Percentiles rank a stretch among this genome's conserved stretches.
These are phyloP conservation scores for Vicia faba DNA, from an alignment of 306 rosid species.

Conservation along the genomic window DNA sequence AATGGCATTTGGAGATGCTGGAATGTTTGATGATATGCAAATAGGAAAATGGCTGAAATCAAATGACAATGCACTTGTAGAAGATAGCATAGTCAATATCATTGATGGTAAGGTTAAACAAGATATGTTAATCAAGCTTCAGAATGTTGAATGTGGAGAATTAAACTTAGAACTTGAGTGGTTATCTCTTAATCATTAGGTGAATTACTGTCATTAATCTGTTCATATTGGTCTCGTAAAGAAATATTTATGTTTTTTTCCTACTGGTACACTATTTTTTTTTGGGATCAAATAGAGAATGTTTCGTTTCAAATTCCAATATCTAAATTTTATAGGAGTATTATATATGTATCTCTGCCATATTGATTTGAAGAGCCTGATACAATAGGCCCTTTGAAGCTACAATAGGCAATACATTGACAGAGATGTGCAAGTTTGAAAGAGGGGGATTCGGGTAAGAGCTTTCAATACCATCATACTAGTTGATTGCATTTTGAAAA, in stretches of 20 bases:
- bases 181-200: slow-evolving; percentile 78
- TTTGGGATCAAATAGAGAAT: too few relatives aligned
- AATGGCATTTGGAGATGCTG: slow-evolving; percentile 84
- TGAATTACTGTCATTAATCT: slow-evolving; percentile 29
- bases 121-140: slow-evolving; percentile 69
- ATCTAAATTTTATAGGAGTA: too few relatives aligned
- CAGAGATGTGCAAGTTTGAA: too few relatives aligned
- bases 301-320: too few relatives aligned
- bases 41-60: slow-evolving; percentile 95
- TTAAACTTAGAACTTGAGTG: slow-evolving; percentile 83
- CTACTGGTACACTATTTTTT: too few relatives aligned
- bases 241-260: slow-evolving; percentile 24
- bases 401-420: too few relatives aligned
- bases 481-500: too few relatives aligned
- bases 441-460: too few relatives aligned
- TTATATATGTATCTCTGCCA: too few relatives aligned
- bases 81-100: slow-evolving; percentile 78
- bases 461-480: too few relatives aligned
- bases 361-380: too few relatives aligned
- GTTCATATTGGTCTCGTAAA: slow-evolving; percentile 23
- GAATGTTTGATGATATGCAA: slow-evolving; percentile 86
- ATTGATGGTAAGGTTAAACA: slow-evolving; percentile 79
- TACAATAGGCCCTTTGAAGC: too few relatives aligned
- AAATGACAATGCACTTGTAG: slow-evolving; percentile 74
- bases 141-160: slow-evolving; percentile 92